Base-by-base conservation (phyloP, 108 stramenopile genomes). In the Skeletonema marinoi region DNA sequence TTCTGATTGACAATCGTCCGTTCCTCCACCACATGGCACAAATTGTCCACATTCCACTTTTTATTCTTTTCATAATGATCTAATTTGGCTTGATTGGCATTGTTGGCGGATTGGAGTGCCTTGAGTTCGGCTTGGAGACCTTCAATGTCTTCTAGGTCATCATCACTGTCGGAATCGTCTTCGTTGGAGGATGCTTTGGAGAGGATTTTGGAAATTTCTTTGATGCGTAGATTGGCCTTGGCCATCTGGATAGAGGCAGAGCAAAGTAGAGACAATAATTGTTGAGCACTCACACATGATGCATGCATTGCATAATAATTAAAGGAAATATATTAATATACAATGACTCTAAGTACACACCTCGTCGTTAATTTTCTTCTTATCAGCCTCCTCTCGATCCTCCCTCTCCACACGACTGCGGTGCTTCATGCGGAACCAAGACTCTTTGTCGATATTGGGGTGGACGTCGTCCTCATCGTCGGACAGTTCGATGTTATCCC, bases 381-480 rank as follows among this genome's bases (percentile, higher is more conserved):
- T 93, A 74, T 97, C 94, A 58, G 83, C 86, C 73, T 90, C 97
- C 85, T 96, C 94, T 36, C 85, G 78, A 39, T 94, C 93, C 80
- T 94, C 98, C 60, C 98, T 87, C 74, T 99, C 98, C 13, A 98
- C 94, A 51, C 98, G 93, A 74, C 84, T 84, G 21, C 96, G 88
- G 73, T 98, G 97, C 83, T 98, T 96, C 92, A 96, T 91, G 10
- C 96, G 92, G 77, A 97, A 97, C 96, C 99, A 99, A 29, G 87
- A 89, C 81, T 98, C 98, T 73, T 88, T 84, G 71, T 99, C 99
- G 76, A 99, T 99, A 86, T 99, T 99, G 68, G 99, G 99, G 74
- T 99, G 99, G 60, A 93, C 91, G 86, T 99, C 99, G 38, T 96
- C 96, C 81, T 99, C 99, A 70, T 99, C 99, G 75, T 99, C 99